Percentiles rank a stretch among this genome's conserved stretches.
These are phyloP conservation scores for Boletus pseudo-olivaceus DNA, from an alignment of 768 basidiomycete species.

Conservation along the genomic window DNA sequence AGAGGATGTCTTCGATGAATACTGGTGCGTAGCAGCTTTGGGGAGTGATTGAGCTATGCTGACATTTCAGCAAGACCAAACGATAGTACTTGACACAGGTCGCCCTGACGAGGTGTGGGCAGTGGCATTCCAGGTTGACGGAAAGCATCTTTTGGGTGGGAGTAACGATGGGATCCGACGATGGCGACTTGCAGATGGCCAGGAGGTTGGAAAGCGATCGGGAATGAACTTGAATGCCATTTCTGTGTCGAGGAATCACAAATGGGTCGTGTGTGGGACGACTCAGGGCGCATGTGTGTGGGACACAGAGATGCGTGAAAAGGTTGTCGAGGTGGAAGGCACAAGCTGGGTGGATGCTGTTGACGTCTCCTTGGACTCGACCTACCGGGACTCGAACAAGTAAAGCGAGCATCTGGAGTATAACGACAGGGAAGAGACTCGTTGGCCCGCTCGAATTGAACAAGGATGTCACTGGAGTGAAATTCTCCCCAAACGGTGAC, in stretches of 20 bases:
- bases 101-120: too few species aligned
- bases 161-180: background rate
- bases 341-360: accelerated
- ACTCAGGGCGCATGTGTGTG: background rate
- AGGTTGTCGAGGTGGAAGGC: background rate
- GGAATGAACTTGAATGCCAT: background rate
- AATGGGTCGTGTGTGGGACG: background rate
- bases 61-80: background rate
- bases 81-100: background rate
- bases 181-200: background rate
- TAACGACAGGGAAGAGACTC: too few species aligned
- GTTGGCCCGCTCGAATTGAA: too few species aligned
- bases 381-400: background rate
- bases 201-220: background rate
- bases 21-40: too few species aligned
- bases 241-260: background rate
- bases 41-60: background rate
- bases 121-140: background rate
- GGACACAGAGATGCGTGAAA: background rate
- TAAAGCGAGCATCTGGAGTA: background rate
- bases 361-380: background rate
- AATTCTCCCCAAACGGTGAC: too few species aligned
- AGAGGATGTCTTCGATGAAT: too few species aligned
- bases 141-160: background rate
- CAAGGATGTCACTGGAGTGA: too few species aligned